Base-by-base conservation (phyloP, 2,329 filamentous ascomycete genomes). In the Trichoderma sp. region DNA sequence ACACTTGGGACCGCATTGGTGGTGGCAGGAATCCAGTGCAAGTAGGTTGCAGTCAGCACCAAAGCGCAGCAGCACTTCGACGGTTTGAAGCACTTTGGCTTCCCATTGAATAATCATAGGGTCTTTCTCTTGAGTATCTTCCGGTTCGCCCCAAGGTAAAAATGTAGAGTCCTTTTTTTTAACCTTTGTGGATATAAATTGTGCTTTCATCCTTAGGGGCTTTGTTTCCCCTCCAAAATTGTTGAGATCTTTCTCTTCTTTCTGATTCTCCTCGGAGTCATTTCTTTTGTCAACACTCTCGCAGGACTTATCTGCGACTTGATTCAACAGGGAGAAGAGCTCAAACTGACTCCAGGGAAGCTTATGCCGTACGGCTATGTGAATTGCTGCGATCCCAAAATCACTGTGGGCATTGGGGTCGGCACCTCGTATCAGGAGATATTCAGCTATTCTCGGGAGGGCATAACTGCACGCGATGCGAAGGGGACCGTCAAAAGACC, bases 381-480 rank as follows among this genome's bases (percentile, higher is more conserved):
- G 72, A 43, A 73, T 65, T 15, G 72, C 64, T n/a, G 72, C 65
- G 11, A 69, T 17, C 2, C 69, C 69, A 11, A 69, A 68, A 12
- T 36, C 7, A 26, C 43, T 65, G 12, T 59, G 36, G 2, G 58
- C 12, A 17, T 73, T 73, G 15, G 72, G 64, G 12, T 73, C 58
- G 17, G 72, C 72, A 6, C 72, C 72, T 34, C 50, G 53, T 3
- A 61, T 43, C 9, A 73, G 23, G 12, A 73, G 64, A 32, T 39
- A 72, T 26, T 58, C 47, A 3, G 39, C 53, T 1, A 32, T 72
- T n/a, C 72, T 55, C 3, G 72, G 70, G 1, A 73, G 63, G 12
- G 72, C 72, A 47, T 72, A 72, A 43, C 62, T 66, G 26, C 72
- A 70, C 20, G 72, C 72, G 28, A 69, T 72, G 2, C 64, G 64